A percentile compares a stretch with the other conserved stretches of the same genome.
Evolutionary conservation across 225 moss, liverwort and hornwort species (phyloP).

Genomic region (Pleurozium schreberi): DNA sequence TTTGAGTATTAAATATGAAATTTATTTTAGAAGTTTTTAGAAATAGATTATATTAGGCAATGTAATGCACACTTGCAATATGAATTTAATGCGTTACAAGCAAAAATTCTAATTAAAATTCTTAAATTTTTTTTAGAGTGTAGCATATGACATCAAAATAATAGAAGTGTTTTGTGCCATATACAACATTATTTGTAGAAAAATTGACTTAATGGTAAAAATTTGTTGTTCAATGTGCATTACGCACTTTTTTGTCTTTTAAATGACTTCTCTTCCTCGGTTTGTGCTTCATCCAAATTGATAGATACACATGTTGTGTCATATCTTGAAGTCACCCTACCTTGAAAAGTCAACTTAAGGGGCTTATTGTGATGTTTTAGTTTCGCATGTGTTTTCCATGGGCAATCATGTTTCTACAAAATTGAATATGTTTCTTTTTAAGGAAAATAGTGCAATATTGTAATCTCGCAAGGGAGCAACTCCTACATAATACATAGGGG

Average conservation of each 20-base stretch:
- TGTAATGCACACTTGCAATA: background rate
- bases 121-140: fast-evolving
- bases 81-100: background rate
- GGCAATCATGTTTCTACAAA: no score
- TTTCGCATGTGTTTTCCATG: background rate
- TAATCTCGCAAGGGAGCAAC: no score
- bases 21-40: background rate
- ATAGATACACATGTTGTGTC: fast-evolving
- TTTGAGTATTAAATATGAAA: background rate
- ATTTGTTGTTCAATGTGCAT: fast-evolving
- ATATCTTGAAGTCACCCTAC: background rate
- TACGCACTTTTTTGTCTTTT: background rate
- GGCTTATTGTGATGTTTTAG: background rate
- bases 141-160: fast-evolving
- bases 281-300: fast-evolving
- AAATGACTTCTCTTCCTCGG: background rate
- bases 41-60: fast-evolving
- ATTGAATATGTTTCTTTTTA: fast-evolving
- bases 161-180: background rate
- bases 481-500: no score
- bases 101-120: background rate
- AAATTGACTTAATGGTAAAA: background rate
- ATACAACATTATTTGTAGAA: fast-evolving
- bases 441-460: background rate
- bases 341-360: no score